Percentiles rank a stretch among this genome's conserved stretches.
These are phyloP conservation scores for Oryza glumipatula DNA, from an alignment of 176 grass and related monocot species.

Conservation along the genomic window DNA sequence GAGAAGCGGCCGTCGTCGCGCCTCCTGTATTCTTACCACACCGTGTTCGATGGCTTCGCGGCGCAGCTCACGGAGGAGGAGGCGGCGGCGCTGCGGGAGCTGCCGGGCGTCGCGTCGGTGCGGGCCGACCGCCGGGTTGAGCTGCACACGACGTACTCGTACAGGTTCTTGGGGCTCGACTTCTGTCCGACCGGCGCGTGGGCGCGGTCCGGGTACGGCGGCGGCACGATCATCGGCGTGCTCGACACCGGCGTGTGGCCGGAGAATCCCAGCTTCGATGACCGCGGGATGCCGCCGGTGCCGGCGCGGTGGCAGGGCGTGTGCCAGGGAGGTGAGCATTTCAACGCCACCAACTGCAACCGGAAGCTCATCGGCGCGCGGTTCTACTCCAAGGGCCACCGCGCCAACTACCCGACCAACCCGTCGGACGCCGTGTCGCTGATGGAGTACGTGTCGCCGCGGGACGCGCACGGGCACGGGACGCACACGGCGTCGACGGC, in stretches of 20 bases:
- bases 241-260: constrained; percentile 97
- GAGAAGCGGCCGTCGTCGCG: constrained; percentile 48
- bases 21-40: constrained; percentile 84
- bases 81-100: constrained; percentile 47
- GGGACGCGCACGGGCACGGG: constrained; percentile 86
- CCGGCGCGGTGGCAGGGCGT: constrained; percentile 63
- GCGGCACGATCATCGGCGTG: constrained; percentile 69
- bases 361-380: constrained; percentile 89
- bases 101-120: constrained; percentile 70
- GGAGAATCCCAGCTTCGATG: constrained; percentile 84
- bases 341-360: constrained; percentile 72
- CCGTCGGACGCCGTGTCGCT: constrained; percentile 32
- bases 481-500: constrained; percentile 81
- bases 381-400: constrained; percentile 92
- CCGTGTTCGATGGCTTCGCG: constrained; percentile 86
- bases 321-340: constrained; percentile 75
- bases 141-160: constrained; percentile 89
- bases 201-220: constrained; percentile 66
- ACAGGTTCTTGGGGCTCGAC: constrained; percentile 76
- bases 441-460: constrained; percentile 78
- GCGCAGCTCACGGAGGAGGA: constrained; percentile 59
- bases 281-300: constrained; percentile 70
- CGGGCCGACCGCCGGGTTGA: constrained; percentile 64
- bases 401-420: constrained; percentile 72
- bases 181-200: constrained; percentile 60